Base-by-base conservation (phyloP, 352 stramenopile species). In the Pythium folliculosum region DNA sequence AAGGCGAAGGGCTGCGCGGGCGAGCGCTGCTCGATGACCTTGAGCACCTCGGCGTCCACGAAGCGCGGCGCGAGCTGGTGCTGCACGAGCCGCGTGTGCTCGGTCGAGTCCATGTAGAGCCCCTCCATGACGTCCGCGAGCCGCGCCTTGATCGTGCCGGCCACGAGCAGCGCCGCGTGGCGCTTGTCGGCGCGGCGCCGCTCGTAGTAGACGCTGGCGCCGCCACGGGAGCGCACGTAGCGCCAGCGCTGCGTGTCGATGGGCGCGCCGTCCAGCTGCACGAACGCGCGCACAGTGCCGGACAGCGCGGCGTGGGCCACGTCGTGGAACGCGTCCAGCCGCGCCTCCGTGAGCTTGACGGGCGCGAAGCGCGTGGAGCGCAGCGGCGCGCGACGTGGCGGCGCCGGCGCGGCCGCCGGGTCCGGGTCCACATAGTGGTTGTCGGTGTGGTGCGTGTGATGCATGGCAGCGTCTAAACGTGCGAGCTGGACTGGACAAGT, bases 241-340 rank as follows among this genome's bases (percentile, higher is more conserved):
- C 76, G 77, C 80, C 80, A 86, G 27, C 64, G 64, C 21, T 60
- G 47, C 35, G 38, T 27, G 66, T 84, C 71, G 3, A 82, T 44
- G 4, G 51, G 32, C 10, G 72, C 53, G 19, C 53, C 53, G 22
- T 71, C 56, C 7, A 77, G 50, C 13, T 65, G 25, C 10, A 59
- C 43, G 43, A 84, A 86, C 3, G 69, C 71, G 23, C 58, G 43
- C 19, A 88, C 73, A 3, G 80, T 84, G 37, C 74, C 38, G 1
- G 56, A 66, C 13, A 88, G 66, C 17, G 60, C 67, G 7, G 64
- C 59, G 44, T 82, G 75, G 5, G 77, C 76, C 16, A 54, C 60
- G 12, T 77, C 63, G 45, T 82, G 73, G 61, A 71, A 86, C 12
- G 49, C 67, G 43, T 82, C 73, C 10, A 88, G 77, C 48, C 81